Conservation (phyloP, 2,329 filamentous ascomycete species). For the Cadophora sp. region DNA sequence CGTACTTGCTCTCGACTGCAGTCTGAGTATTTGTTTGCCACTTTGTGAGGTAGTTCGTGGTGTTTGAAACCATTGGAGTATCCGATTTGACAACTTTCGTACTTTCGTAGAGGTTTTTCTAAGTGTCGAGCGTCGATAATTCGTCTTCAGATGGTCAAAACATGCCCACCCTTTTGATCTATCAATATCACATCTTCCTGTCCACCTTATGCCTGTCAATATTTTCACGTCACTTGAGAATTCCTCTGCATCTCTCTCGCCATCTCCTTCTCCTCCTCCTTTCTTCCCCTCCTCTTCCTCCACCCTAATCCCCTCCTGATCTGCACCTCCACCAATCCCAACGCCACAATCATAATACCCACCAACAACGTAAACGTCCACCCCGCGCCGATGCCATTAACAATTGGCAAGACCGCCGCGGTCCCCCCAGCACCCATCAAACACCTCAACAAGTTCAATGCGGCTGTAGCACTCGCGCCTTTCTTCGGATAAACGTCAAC, state of each 20-base stretch:
- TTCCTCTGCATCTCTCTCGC: background rate
- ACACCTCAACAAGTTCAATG: slow-evolving; percentile 47
- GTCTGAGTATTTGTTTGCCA: too few relatives aligned
- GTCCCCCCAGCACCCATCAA: slow-evolving; percentile 45
- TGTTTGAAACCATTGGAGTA: too few relatives aligned
- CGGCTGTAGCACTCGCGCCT: slow-evolving; percentile 45
- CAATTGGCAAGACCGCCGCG: slow-evolving; percentile 37
- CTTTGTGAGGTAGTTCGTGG: too few relatives aligned
- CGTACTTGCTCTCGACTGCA: too few relatives aligned
- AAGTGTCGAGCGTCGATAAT: too few relatives aligned
- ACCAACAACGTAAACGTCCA: slow-evolving; percentile 38
- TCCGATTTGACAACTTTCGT: too few relatives aligned
- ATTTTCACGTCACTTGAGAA: background rate
- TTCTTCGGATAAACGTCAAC: slow-evolving; percentile 46
- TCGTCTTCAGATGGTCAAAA: too few relatives aligned
- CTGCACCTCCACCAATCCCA: slow-evolving; percentile 47
- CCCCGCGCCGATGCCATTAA: slow-evolving; percentile 39
- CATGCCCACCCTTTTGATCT: too few relatives aligned
- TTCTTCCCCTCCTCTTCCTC: slow-evolving; percentile 43
- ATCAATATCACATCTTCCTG: too few relatives aligned
- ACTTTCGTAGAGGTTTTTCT: too few relatives aligned
- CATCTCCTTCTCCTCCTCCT: slow-evolving; percentile 7
- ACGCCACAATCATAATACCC: slow-evolving; percentile 47
- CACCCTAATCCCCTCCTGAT: slow-evolving; percentile 47
- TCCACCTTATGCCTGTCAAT: too few relatives aligned